These are phyloP conservation scores for Juncus inflexus DNA, from an alignment of 176 grass and related monocot species.

Conservation along the genomic window DNA sequence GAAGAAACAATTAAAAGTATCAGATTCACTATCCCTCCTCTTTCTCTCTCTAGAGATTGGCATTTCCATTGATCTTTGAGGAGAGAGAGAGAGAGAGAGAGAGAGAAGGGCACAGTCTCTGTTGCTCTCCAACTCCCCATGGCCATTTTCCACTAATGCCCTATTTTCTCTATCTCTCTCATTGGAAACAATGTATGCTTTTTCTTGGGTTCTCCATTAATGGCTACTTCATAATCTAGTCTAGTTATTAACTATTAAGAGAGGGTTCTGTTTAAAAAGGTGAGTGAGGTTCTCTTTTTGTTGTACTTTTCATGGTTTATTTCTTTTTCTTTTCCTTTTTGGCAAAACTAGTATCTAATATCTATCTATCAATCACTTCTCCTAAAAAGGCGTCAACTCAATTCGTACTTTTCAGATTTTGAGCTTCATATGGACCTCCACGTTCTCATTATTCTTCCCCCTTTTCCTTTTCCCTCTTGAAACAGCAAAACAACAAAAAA, in stretches of 20 bases:
- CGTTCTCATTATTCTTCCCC: constrained; percentile 21
- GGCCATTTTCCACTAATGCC: constrained; percentile 7
- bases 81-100: constrained; percentile 24
- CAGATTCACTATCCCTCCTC: constrained; percentile 23
- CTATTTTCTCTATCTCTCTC: neutral
- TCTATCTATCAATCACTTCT: constrained; percentile 21
- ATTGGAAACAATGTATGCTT: constrained; percentile 11
- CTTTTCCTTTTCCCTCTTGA: constrained; percentile 26
- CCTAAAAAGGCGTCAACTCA: constrained; percentile 15
- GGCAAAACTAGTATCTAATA: constrained; percentile 33
- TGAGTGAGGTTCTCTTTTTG: constrained; percentile 21
- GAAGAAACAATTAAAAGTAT: constrained; percentile 29
- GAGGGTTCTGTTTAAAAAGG: constrained; percentile 46
- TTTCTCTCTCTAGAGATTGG: constrained; percentile 31
- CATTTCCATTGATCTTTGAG: constrained; percentile 12
- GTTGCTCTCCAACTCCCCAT: constrained; percentile 15
- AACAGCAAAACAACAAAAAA: constrained; percentile 21
- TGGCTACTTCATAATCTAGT: constrained; percentile 38
- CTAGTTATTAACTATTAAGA: constrained; percentile 3
- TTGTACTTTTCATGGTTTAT: constrained; percentile 51
- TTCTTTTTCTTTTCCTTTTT: constrained; percentile 40
- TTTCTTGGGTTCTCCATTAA: constrained; percentile 30
- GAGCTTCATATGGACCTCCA: constrained; percentile 29
- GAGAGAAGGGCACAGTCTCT: constrained; percentile 27
- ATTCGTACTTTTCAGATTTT: constrained; percentile 31